These are phyloP conservation scores for Verticillium klebahnii DNA, from an alignment of 2,329 filamentous ascomycete species.

Conservation along the genomic window DNA sequence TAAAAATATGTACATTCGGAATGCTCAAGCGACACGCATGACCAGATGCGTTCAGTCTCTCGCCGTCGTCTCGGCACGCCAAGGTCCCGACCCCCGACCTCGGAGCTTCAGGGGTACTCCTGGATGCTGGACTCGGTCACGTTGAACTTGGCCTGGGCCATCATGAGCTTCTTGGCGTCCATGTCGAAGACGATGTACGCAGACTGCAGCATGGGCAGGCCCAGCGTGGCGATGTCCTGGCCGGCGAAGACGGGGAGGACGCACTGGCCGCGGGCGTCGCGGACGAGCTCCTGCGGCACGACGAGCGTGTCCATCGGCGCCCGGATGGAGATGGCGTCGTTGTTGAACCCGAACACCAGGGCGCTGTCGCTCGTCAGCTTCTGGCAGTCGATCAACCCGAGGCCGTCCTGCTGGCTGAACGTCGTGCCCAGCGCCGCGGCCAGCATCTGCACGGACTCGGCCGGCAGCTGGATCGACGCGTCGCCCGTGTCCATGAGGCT, in stretches of 20 bases:
- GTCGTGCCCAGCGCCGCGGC: background rate
- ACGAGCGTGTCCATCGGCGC: background rate
- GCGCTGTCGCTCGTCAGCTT: background rate
- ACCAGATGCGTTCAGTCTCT: too few relatives aligned
- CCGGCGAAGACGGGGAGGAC: background rate
- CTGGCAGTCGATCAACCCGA: background rate
- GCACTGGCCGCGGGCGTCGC: background rate
- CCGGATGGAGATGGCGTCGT: slow-evolving; percentile 3
- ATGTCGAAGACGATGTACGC: slow-evolving; percentile 6
- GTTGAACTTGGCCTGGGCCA: slow-evolving; percentile 7
- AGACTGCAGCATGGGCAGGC: slow-evolving; percentile 1
- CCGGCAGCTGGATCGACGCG: background rate
- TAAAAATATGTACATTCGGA: too few relatives aligned
- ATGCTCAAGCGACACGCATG: too few relatives aligned
- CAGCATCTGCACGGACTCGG: background rate
- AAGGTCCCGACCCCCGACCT: too few relatives aligned
- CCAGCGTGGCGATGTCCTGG: background rate
- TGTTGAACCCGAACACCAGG: slow-evolving; percentile 3
- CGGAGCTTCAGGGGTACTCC: background rate
- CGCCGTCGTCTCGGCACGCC: too few relatives aligned
- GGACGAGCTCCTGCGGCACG: background rate
- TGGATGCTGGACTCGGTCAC: slow-evolving; percentile 1
- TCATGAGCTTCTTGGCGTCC: background rate
- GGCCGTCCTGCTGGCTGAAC: background rate
- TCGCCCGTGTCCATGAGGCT: slow-evolving; percentile 1